phyloP scores from a whole-genome alignment of 2,329 filamentous ascomycete genomes.

The Trichoderma sp. region DNA sequence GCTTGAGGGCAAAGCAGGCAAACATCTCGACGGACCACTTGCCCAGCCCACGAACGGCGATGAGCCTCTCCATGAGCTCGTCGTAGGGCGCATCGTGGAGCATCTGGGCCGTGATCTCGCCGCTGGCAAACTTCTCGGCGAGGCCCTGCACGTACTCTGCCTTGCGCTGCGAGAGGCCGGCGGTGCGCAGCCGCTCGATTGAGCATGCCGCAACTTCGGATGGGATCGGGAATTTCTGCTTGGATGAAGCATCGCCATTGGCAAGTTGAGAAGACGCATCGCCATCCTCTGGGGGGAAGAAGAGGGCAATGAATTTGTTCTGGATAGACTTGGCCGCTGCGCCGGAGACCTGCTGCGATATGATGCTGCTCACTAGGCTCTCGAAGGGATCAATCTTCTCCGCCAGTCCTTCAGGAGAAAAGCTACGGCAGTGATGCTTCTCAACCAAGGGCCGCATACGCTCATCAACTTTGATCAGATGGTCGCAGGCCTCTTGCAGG shows the following conservation, averaged over 20 bases:
- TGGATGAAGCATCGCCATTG: constrained; percentile 22
- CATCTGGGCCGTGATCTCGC: constrained; percentile 73
- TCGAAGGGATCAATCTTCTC: constrained; percentile 88
- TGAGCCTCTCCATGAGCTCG: constrained; percentile 76
- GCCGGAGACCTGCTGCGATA: constrained; percentile 93
- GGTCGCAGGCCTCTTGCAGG: constrained; percentile 70
- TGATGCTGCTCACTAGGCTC: constrained; percentile 79
- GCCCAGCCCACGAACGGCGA: constrained; percentile 82
- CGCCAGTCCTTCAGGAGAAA: constrained; percentile 76
- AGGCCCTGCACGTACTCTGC: constrained; percentile 91
- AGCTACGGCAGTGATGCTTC: constrained; percentile 72
- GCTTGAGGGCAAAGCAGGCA: constrained; percentile 89
- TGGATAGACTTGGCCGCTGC: constrained; percentile 89
- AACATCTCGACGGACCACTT: constrained; percentile 98
- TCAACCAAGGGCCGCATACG: constrained; percentile 71
- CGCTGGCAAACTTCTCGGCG: constrained; percentile 73
- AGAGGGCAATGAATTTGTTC: constrained; percentile 75
- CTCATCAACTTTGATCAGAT: constrained; percentile 71
- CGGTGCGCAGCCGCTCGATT: constrained; percentile 70
- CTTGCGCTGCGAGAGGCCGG: constrained; percentile 89
- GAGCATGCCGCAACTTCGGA: constrained; percentile 64
- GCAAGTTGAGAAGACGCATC: neutral
- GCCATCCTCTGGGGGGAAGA: constrained; percentile 43
- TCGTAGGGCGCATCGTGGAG: constrained; percentile 80
- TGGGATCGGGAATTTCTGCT: constrained; percentile 67